phyloP scores from a whole-genome alignment of 2,329 filamentous ascomycete genomes.

The Cladorrhinum sp. region DNA sequence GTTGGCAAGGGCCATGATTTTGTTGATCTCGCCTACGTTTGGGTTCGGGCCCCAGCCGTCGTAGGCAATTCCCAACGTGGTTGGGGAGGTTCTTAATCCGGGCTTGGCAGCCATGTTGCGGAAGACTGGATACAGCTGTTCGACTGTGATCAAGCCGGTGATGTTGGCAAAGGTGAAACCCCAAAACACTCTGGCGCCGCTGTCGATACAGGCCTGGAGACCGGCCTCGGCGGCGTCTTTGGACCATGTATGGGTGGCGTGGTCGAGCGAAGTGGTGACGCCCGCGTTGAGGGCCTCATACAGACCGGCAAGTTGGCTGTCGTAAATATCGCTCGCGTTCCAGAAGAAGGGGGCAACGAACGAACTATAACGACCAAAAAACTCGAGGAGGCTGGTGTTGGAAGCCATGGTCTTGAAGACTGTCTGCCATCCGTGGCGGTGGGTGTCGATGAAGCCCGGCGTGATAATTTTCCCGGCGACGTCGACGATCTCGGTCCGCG shows the following conservation, averaged over 20 bases:
- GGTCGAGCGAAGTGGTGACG: slow-evolving; percentile 51
- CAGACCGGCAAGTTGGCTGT: slow-evolving; percentile 44
- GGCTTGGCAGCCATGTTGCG: slow-evolving; percentile 34
- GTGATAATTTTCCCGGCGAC: slow-evolving; percentile 50
- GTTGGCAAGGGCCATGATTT: slow-evolving; percentile 35
- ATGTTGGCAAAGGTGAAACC: slow-evolving; percentile 41
- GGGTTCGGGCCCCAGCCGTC: slow-evolving; percentile 36
- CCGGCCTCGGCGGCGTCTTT: slow-evolving; percentile 42
- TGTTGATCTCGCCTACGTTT: slow-evolving; percentile 29
- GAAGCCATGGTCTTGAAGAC: slow-evolving; percentile 50
- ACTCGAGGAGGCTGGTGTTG: slow-evolving; percentile 49
- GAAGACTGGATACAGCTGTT: slow-evolving; percentile 40
- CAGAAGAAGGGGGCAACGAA: slow-evolving; percentile 33
- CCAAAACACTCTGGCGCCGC: slow-evolving; percentile 48
- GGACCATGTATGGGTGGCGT: slow-evolving; percentile 49
- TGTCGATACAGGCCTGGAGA: slow-evolving; percentile 45
- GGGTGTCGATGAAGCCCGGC: slow-evolving; percentile 56
- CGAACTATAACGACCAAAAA: slow-evolving; percentile 42
- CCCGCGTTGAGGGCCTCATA: slow-evolving; percentile 52
- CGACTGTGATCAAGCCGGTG: slow-evolving; percentile 30
- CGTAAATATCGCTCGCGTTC: slow-evolving; percentile 45
- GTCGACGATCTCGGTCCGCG: slow-evolving; percentile 43
- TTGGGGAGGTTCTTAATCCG: slow-evolving; percentile 29
- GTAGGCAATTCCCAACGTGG: slow-evolving; percentile 40
- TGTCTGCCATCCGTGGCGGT: slow-evolving; percentile 56